Conservation (phyloP, 1,139 yeast species). For the Kodamaea sp. region DNA sequence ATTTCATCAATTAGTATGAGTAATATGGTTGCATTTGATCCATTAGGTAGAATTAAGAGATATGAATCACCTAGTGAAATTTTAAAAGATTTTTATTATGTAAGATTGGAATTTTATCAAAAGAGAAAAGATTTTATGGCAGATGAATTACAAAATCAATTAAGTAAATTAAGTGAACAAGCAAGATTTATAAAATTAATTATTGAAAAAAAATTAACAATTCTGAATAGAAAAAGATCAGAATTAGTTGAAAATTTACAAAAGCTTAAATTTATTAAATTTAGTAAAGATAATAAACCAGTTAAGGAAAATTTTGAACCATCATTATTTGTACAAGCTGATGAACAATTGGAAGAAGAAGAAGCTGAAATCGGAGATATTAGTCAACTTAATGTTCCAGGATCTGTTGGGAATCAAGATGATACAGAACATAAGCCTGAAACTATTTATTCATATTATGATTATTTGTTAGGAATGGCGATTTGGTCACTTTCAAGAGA, state of each 20-base stretch:
- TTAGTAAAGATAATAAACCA: conserved; percentile 66
- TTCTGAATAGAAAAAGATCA: conserved; percentile 71
- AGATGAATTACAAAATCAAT: conserved; percentile 64
- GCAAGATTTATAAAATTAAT: conserved; percentile 91
- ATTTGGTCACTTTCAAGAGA: conserved; percentile 92
- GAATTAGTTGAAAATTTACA: conserved; percentile 63
- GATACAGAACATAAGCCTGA: conserved; percentile 36
- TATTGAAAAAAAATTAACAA: conserved; percentile 65
- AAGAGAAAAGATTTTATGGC: conserved; percentile 82
- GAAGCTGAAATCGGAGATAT: conserved; percentile 40
- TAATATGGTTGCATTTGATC: conserved; percentile 96
- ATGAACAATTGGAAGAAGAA: conserved; percentile 30
- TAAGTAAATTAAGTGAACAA: conserved; percentile 73
- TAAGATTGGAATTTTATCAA: conserved; percentile 86
- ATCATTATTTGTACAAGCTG: conserved; percentile 23
- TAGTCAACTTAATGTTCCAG: conserved; percentile 26
- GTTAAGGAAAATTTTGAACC: conserved; percentile 17
- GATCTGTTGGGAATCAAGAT: conserved; percentile 25
- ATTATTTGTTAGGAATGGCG: conserved; percentile 80
- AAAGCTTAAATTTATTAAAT: conserved; percentile 66
- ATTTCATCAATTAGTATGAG: conserved; percentile 63
- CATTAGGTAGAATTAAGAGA: conserved; percentile 83
- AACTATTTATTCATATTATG: conserved; percentile 55
- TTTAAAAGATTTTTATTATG: conserved; percentile 75
- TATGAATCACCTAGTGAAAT: conserved; percentile 77